Evolutionary conservation across 2,329 filamentous ascomycete species (phyloP).

Genomic region (Hawksworthiomyces lignivorus): DNA sequence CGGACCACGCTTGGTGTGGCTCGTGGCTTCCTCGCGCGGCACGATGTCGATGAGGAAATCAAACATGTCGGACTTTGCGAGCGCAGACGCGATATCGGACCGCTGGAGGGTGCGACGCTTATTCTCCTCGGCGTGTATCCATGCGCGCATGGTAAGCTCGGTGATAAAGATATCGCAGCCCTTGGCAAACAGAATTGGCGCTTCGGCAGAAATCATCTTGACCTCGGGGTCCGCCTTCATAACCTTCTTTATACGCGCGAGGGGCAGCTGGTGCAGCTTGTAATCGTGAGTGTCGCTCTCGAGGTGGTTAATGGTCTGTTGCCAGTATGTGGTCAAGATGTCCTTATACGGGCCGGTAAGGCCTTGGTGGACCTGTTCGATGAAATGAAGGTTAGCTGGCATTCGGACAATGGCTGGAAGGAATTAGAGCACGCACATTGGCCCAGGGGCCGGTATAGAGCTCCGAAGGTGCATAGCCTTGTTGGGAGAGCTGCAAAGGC

Average conservation of each 20-base stretch:
- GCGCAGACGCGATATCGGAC: conserved; percentile 89
- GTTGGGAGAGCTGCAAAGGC: conserved; percentile 63
- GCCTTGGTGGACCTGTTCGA: conserved; percentile 78
- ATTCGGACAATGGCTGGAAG: too few relatives aligned
- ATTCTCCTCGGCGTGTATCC: conserved; percentile 99
- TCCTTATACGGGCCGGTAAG: conserved; percentile 89
- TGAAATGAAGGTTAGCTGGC: background rate
- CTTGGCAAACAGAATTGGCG: conserved; percentile 95
- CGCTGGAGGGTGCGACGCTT: conserved; percentile 92
- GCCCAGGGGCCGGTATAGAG: conserved; percentile 92
- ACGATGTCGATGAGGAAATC: conserved; percentile 99
- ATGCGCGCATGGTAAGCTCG: conserved; percentile 96
- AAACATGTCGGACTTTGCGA: conserved; percentile 99
- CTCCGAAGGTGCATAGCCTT: conserved; percentile 86
- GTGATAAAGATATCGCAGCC: conserved; percentile 99
- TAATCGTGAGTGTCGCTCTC: conserved; percentile 96
- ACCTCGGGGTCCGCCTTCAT: conserved; percentile 99
- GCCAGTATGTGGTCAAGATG: conserved; percentile 98
- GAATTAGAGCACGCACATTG: conserved; percentile 56
- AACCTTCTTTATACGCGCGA: conserved; percentile 99
- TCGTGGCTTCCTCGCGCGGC: conserved; percentile 83
- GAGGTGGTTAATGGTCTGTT: conserved; percentile 92
- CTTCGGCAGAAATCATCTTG: conserved; percentile 99
- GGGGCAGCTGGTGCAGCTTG: conserved; percentile 91
- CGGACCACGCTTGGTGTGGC: conserved; percentile 70